Base-by-base conservation (phyloP, 2,329 filamentous ascomycete species). In the Venturia oleaginea region DNA sequence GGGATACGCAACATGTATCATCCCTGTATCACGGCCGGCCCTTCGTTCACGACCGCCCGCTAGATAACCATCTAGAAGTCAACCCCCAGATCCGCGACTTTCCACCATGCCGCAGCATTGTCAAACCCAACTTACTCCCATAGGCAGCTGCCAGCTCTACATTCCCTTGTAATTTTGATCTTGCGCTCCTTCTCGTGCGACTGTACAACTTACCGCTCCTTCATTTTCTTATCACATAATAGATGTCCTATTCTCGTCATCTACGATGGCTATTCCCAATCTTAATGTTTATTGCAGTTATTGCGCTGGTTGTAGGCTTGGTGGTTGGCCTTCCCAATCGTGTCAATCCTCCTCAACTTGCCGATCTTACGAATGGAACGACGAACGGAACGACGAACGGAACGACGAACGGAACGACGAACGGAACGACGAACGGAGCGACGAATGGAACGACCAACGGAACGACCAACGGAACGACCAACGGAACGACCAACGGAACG, bases 241-340 rank as follows among this genome's bases (percentile, higher is more conserved):
- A 51, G 46, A 57, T 57, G 51, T 57, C 30, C 30, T 11, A 22
- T 34, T 37, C 11, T 34, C 51, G 19, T 13, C 51, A 34, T 34
- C 3, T n/a, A 57, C 27, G 51, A 57, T 57, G 51, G 51, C 27
- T 57, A 34, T 34, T 57, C n/a, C 51, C 51, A 37, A 10, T 57
- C 15, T n/a, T 57, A 57, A 57, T 57, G 51, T 57, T 57, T 57
- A 34, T 57, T 57, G 51, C 30, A 30, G 19, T 57, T n/a, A 34
- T 34, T 57, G 51, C 51, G 24, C 15, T 57, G 19, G 11, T 19
- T 32, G 17, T 57, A 7, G 51, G 51, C 30, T 57, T 57, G 51
- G 51, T 57, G 51, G 30, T 57, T 34, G 51, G 51, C 27, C 15
- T 57, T 15, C 51, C 51, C 7, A 57, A 32, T 15, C 17, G 38